Evolutionary conservation across 2,329 filamentous ascomycete genomes (phyloP).

Genomic region (Microcyclosporella mali): DNA sequence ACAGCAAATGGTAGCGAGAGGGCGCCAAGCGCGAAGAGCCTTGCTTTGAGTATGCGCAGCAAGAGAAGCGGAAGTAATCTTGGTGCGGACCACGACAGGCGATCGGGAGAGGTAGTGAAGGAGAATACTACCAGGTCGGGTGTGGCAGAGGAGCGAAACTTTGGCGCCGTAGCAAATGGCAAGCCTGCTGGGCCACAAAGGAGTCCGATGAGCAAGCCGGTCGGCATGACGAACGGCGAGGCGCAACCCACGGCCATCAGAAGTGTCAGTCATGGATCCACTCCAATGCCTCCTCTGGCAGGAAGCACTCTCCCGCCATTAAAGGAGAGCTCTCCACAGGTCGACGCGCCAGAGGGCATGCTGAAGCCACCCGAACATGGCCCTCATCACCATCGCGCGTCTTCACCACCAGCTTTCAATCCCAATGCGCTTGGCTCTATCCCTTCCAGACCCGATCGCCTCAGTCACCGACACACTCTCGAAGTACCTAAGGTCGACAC

Average conservation of each 20-base stretch:
- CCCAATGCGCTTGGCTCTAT: constrained; percentile 44
- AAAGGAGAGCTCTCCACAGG: constrained; percentile 25
- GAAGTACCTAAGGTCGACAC: constrained; percentile 70
- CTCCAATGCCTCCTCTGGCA: constrained; percentile 16
- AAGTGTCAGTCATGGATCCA: constrained; percentile 15
- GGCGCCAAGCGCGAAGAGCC: constrained; percentile 24
- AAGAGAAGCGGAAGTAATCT: constrained; percentile 23
- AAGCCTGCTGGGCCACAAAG: constrained; percentile 32
- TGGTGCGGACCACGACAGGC: constrained; percentile 26
- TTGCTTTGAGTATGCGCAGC: constrained; percentile 34
- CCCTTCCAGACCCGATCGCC: constrained; percentile 48
- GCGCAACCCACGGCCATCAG: constrained; percentile 10
- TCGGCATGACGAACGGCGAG: constrained; percentile 16
- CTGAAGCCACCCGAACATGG: constrained; percentile 21
- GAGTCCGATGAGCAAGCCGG: constrained; percentile 20
- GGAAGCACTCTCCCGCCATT: constrained; percentile 23
- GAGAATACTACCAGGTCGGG: constrained; percentile 22
- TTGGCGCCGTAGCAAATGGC: constrained; percentile 36
- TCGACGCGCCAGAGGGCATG: constrained; percentile 15
- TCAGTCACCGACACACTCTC: constrained; percentile 80
- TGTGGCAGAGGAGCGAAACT: constrained; percentile 43
- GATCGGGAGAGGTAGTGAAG: constrained; percentile 24
- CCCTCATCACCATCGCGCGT: constrained; percentile 26
- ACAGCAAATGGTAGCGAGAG: constrained; percentile 18
- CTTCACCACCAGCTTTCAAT: constrained; percentile 34